Evolutionary conservation across 1,139 yeast species (phyloP).

Genomic region (Blastobotrys indianensis): DNA sequence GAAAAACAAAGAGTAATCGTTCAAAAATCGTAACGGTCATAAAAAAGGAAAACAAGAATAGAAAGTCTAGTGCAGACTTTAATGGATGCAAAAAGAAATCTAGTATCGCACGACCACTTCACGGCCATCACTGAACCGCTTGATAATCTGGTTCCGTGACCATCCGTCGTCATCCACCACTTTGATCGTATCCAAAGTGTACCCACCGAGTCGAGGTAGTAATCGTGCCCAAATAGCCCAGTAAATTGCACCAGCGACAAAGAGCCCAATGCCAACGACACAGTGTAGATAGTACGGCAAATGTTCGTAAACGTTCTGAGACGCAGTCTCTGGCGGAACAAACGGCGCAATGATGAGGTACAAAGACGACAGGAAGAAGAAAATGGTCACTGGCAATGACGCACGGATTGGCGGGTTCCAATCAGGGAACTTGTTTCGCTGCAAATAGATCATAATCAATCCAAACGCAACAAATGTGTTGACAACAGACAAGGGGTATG

Average conservation of each 20-base stretch:
- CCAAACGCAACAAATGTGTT: conserved; percentile 73
- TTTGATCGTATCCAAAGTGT: conserved; percentile 52
- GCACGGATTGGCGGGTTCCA: conserved; percentile 81
- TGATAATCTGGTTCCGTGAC: conserved; percentile 61
- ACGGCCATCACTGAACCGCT: conserved; percentile 19
- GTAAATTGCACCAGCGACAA: conserved; percentile 63
- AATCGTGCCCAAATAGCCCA: conserved; percentile 64
- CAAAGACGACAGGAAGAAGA: conserved; percentile 62
- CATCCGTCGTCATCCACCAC: conserved; percentile 65
- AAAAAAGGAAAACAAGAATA: neutral
- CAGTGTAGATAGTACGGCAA: conserved; percentile 79
- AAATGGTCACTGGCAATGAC: conserved; percentile 53
- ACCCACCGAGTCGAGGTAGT: conserved; percentile 55
- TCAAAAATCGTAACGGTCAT: neutral
- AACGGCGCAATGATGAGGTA: conserved; percentile 77
- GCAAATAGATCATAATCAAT: conserved; percentile 54
- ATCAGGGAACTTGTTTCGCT: conserved; percentile 42
- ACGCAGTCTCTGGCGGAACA: conserved; percentile 61
- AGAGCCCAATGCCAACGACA: conserved; percentile 76
- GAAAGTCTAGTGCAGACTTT: neutral
- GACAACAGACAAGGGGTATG: conserved; percentile 68
- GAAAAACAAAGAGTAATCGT: neutral
- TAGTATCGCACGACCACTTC: conserved; percentile 10
- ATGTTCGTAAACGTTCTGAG: conserved; percentile 55
- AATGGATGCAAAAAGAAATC: neutral